Base-by-base conservation (phyloP, 1,139 yeast species). In the Blastobotrys petasosporus region DNA sequence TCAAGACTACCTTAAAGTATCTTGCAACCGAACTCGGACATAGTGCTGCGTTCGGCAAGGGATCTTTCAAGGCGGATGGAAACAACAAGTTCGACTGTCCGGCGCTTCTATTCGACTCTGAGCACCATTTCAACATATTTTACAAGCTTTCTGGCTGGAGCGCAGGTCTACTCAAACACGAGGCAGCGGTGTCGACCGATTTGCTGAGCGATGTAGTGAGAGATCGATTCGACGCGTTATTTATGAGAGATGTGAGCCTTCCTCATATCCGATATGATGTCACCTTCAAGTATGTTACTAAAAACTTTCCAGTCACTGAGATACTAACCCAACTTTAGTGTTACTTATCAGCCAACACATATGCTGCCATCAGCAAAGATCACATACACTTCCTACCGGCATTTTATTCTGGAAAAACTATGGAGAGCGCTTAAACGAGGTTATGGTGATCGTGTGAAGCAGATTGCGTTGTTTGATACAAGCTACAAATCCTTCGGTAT, bases 161-260 rank as follows among this genome's bases (percentile, higher is more conserved):
- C 0, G 85, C 86, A 59, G 69, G 71, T 39, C 60, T 75, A 35
- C 70, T 92, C 49, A 79, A 76, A 51, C 73, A 74, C 49, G 80
- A 80, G 55, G 95, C 97, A 0, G 66, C 63, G 32, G 79, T 82
- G 54, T 82, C 97, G 0, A 69, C 85, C 52, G 70, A 65, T 3
- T 69, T 86, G 55, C 73, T 92, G 49, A 80, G 81, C 56, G 96
- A 92, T 60, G 82, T 81, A 28, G 85, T 85, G 4, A 78, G 75
- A 49, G 97, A 92, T 65, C 77, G 95, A 59, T 92, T 92, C 62
- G 86, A 82, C 51, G 74, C 80, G n/a, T 76, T 90, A n/a, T 85
- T 92, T 57, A 70, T 92, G 53, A 79, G 76, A 46, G 80, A 79
- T 52, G 73, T 83, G 34, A 70, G 68, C 45, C 55, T 72, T 44